Base-by-base conservation (phyloP, 768 basidiomycete species). In the Rhodosporidiobolus odoratus region DNA sequence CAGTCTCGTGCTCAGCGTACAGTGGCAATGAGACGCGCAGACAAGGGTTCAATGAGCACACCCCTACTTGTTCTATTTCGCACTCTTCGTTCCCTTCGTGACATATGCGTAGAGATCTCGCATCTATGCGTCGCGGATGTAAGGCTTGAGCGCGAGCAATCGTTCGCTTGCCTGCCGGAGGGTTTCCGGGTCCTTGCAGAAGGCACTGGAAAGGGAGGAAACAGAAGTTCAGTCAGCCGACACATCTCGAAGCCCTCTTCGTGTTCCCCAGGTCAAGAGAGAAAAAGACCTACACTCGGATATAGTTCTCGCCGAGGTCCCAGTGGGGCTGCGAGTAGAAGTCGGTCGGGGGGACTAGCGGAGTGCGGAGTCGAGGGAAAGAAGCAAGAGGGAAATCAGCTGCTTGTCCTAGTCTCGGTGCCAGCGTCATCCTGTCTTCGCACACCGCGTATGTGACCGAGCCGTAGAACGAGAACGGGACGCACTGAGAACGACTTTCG, bases 131-230 rank as follows among this genome's bases (percentile, higher is more conserved):
- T 62, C 63, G 58, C 73, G 71, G 52, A 88, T 80, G 80, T 84
- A 95, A 65, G 90, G 85, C 77, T 84, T 86, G 73, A 99, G 81
- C 32, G 81, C 82, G 79, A 88, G 84, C 27, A 99, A 81, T n/a
- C 91, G 85, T 76, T 90, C 88, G 32, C 87, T 88, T n/a, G 96
- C 96, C 30, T 81, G 82, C 69, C 82, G 84, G 23, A 99, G 84
- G 0, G 92, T 95, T 50, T 90, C 91, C 27, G 87, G 72, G 76
- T 98, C 95, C 78, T 99, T 99, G 84, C 96, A 97, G 83, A 96
- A 93, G 2, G 93, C 89, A 78, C 98, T 97, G 65, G 92, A 86
- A 30, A 85, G 87, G 77, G 21, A 0, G 17, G 12, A 37, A 88
- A 25, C 7, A 25, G 41, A 32, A 13, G 58, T n/a, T 4, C 23